Conservation (phyloP, 345 rosid genomes). For the Aquilaria yunnanensis region DNA sequence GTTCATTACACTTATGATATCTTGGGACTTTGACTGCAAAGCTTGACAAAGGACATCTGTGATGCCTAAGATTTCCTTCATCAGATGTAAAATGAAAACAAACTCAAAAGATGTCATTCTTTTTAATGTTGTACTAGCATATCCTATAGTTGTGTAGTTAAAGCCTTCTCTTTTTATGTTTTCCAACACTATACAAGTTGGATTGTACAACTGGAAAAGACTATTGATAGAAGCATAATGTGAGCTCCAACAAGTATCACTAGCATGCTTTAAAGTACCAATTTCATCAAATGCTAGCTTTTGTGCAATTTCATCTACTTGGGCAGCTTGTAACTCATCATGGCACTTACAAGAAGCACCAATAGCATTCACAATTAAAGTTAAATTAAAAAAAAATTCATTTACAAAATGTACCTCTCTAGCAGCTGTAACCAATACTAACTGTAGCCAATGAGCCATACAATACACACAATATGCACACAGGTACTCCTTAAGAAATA, state of each 20-base stretch:
- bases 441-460: not conserved
- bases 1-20: no score
- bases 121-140: no score
- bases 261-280: not conserved
- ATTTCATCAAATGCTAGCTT: not conserved
- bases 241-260: not conserved
- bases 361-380: no score
- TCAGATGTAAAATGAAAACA: no score
- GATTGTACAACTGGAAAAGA: not conserved
- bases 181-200: not conserved
- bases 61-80: no score
- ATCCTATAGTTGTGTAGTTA: no score
- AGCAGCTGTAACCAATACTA: not conserved
- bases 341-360: no score
- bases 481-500: not conserved
- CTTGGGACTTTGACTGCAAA: no score
- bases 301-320: no score
- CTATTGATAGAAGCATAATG: not conserved
- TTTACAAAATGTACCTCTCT: not conserved
- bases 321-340: no score
- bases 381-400: not conserved
- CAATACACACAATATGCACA: not conserved
- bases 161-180: not conserved
- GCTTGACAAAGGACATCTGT: no score
- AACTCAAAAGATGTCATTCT: no score